Percentiles rank a stretch among this genome's conserved stretches.
These are phyloP conservation scores for Chytriomyces sp. DNA, from an alignment of 192 early-diverging fungal genomes.

Conservation along the genomic window DNA sequence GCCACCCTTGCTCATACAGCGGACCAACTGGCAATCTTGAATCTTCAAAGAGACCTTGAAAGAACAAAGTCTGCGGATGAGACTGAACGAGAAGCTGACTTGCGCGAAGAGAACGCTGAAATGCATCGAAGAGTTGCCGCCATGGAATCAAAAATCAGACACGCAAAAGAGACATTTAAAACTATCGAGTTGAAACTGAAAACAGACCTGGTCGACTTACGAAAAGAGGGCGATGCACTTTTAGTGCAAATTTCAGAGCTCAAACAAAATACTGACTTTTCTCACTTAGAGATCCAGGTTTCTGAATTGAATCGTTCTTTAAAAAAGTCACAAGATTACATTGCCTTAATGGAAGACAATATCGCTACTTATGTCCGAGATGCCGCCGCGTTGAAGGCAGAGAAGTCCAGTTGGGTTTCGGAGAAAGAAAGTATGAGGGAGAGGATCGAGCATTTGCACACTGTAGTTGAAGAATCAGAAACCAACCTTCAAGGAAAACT, in stretches of 20 bases:
- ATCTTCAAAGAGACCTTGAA: neutral
- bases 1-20: neutral
- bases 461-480: neutral
- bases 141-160: neutral
- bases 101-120: neutral
- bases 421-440: neutral
- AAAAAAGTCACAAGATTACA: neutral
- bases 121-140: neutral
- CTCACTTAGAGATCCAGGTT: neutral
- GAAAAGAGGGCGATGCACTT: neutral
- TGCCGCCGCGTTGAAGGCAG: neutral
- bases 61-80: neutral
- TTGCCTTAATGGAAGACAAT: neutral
- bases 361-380: neutral
- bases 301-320: neutral
- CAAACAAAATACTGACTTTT: neutral
- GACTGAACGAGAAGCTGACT: neutral
- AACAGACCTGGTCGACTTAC: neutral
- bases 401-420: neutral
- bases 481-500: neutral
- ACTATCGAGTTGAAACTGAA: neutral
- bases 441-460: neutral
- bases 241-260: neutral
- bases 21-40: neutral
- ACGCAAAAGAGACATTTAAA: neutral